A percentile compares a stretch with the other conserved stretches of the same genome.
phyloP scores from a whole-genome alignment of 2,329 filamentous ascomycete genomes.

The Penicillium sp. region DNA sequence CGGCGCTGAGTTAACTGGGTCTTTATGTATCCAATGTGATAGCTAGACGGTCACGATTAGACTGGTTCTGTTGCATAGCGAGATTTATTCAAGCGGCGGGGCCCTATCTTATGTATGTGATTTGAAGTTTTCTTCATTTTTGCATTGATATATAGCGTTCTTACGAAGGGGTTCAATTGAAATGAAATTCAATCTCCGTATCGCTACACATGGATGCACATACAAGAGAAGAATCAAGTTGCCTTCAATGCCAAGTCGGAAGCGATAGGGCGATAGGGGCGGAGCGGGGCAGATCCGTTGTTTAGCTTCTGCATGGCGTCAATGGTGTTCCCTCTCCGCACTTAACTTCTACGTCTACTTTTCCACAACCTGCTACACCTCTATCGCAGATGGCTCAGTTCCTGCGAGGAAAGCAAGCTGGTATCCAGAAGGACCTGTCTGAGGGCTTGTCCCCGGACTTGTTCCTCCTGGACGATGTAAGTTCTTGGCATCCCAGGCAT shows the following conservation, averaged over 20 bases:
- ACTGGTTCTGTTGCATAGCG: not conserved
- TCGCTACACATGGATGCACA: not conserved
- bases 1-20: not conserved
- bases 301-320: constrained; percentile 29
- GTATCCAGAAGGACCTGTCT: constrained; percentile 87
- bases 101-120: constrained; percentile 13
- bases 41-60: not conserved
- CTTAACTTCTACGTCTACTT: constrained; percentile 7
- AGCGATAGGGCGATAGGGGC: constrained; percentile 13
- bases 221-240: not conserved
- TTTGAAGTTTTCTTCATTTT: not conserved
- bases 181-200: not conserved
- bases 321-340: constrained; percentile 19
- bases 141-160: not conserved
- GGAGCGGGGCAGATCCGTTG: constrained; percentile 23
- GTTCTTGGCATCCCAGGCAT: constrained; percentile 32
- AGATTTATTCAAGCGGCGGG: not conserved
- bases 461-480: constrained; percentile 78
- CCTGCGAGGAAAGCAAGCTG: constrained; percentile 86
- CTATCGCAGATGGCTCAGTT: constrained; percentile 70
- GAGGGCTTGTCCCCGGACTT: constrained; percentile 72
- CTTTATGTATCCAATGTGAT: constrained; percentile 3
- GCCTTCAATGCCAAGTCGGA: constrained; percentile 1
- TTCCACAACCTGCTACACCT: constrained; percentile 6
- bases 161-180: not conserved